Evolutionary conservation across 140 eudicot genomes (phyloP).

Genomic region (Ambrosia hybrid): DNA sequence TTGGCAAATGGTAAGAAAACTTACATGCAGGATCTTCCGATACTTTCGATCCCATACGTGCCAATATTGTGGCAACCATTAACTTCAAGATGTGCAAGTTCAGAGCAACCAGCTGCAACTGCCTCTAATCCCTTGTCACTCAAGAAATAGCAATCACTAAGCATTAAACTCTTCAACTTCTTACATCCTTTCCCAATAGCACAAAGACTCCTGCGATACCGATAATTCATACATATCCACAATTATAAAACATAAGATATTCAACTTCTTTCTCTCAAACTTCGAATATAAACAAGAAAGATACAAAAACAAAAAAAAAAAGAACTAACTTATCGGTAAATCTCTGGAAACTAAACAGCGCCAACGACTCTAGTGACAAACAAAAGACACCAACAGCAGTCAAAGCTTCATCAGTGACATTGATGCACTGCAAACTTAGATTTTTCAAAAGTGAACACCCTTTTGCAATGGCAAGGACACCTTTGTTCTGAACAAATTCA

Average conservation of each 20-base stretch:
- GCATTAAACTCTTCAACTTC: slow-evolving; percentile 64
- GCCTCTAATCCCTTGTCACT: slow-evolving; percentile 89
- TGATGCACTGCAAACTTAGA: slow-evolving; percentile 76
- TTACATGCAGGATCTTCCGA: slow-evolving; percentile 84
- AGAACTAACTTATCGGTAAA: slow-evolving; percentile 73
- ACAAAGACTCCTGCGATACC: slow-evolving; percentile 64
- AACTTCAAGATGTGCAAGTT: slow-evolving; percentile 86
- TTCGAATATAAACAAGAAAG: background rate
- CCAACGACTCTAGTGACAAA: slow-evolving; percentile 63
- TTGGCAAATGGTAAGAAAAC: slow-evolving; percentile 11
- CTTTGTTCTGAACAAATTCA: slow-evolving; percentile 65
- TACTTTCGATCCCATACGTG: slow-evolving; percentile 69
- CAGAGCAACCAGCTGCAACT: slow-evolving; percentile 91
- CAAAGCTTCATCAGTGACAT: slow-evolving; percentile 80
- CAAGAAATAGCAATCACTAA: slow-evolving; percentile 78
- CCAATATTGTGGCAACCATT: slow-evolving; percentile 96
- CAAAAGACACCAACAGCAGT: slow-evolving; percentile 70
- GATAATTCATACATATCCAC: slow-evolving; percentile 1
- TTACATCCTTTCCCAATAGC: slow-evolving; percentile 95
- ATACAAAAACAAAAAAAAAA: background rate
- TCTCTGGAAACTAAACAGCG: slow-evolving; percentile 78
- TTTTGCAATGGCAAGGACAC: slow-evolving; percentile 77
- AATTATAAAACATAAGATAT: slow-evolving; percentile 4
- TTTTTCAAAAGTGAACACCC: slow-evolving; percentile 66
- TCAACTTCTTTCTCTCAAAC: slow-evolving; percentile 2